phyloP scores from a whole-genome alignment of 2,329 filamentous ascomycete genomes.

The Ilyonectria destructans region DNA sequence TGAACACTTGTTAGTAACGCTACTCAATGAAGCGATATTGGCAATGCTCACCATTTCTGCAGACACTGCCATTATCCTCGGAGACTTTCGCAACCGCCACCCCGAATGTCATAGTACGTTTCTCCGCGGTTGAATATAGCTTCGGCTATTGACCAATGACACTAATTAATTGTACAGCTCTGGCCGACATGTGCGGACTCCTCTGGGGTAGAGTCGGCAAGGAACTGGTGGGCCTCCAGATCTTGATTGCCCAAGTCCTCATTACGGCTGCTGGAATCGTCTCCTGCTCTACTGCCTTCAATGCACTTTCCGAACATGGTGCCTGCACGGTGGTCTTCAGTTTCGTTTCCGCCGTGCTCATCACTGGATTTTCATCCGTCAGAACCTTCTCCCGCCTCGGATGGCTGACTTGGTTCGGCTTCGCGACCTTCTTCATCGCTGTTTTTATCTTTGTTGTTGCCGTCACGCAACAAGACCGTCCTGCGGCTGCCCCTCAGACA shows the following conservation, averaged over 20 bases:
- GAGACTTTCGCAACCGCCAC: slow-evolving; percentile 48
- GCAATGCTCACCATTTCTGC: not conserved
- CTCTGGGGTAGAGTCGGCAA: slow-evolving; percentile 46
- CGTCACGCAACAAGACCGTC: slow-evolving; percentile 66
- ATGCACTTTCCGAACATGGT: slow-evolving; percentile 48
- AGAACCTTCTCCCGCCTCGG: slow-evolving; percentile 61
- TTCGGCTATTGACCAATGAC: not conserved
- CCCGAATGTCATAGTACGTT: slow-evolving; percentile 47
- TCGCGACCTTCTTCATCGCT: slow-evolving; percentile 70
- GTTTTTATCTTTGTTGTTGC: slow-evolving; percentile 65
- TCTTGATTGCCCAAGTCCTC: slow-evolving; percentile 47
- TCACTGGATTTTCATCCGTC: slow-evolving; percentile 43
- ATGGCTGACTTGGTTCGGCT: slow-evolving; percentile 66
- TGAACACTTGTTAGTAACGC: slow-evolving; percentile 50
- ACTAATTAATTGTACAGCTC: slow-evolving; percentile 29
- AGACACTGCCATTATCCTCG: slow-evolving; percentile 45
- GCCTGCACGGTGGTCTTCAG: slow-evolving; percentile 49
- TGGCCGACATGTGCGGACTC: slow-evolving; percentile 46
- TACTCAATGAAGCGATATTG: not conserved
- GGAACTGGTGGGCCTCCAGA: slow-evolving; percentile 45
- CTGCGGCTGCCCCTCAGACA: slow-evolving; percentile 69
- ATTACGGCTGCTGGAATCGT: slow-evolving; percentile 39
- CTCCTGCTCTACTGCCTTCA: slow-evolving; percentile 33
- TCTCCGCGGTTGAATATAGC: not conserved
- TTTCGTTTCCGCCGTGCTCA: slow-evolving; percentile 45